phyloP scores from a whole-genome alignment of 805 yeast genomes.

The Jamesozyma piceae region DNA sequence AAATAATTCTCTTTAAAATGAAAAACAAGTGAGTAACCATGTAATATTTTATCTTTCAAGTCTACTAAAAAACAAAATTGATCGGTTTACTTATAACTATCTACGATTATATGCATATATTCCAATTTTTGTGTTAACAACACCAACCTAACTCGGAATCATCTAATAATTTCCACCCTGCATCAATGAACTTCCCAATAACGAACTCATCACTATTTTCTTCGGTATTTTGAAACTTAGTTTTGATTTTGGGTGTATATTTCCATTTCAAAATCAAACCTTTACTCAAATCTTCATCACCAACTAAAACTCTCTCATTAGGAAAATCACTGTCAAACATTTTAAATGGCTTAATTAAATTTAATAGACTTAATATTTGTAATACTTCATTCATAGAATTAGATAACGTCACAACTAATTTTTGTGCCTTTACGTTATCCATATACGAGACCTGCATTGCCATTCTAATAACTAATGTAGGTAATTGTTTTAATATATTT shows the following conservation, averaged over 20 bases:
- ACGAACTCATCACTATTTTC: slow-evolving; percentile 3
- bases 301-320: slow-evolving; percentile 3
- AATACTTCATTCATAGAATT: slow-evolving; percentile 28
- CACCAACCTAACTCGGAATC: slow-evolving; percentile 29
- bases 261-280: slow-evolving; percentile 8
- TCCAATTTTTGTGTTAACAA: slow-evolving; percentile 2
- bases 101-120: too few relatives aligned
- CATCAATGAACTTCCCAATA: slow-evolving; percentile 12
- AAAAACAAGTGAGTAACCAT: too few relatives aligned
- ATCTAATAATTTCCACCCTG: slow-evolving; percentile 27
- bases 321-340: slow-evolving; percentile 17
- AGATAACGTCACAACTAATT: slow-evolving; percentile 24
- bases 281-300: slow-evolving; percentile 4
- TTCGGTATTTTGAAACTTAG: slow-evolving; percentile 1
- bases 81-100: too few relatives aligned
- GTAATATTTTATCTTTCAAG: too few relatives aligned
- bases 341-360: slow-evolving; percentile 25
- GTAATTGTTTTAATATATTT: slow-evolving; percentile 25
- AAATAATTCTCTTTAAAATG: too few relatives aligned
- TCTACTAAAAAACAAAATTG: too few relatives aligned
- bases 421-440: slow-evolving; percentile 17
- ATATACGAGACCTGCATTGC: slow-evolving; percentile 18
- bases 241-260: slow-evolving; percentile 3
- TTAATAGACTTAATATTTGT: slow-evolving; percentile 25
- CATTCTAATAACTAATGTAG: slow-evolving; percentile 23